Percentiles rank a stretch among this genome's conserved stretches.
phyloP scores from a whole-genome alignment of 176 grass and related monocot genomes.

The Juncus effusus region DNA sequence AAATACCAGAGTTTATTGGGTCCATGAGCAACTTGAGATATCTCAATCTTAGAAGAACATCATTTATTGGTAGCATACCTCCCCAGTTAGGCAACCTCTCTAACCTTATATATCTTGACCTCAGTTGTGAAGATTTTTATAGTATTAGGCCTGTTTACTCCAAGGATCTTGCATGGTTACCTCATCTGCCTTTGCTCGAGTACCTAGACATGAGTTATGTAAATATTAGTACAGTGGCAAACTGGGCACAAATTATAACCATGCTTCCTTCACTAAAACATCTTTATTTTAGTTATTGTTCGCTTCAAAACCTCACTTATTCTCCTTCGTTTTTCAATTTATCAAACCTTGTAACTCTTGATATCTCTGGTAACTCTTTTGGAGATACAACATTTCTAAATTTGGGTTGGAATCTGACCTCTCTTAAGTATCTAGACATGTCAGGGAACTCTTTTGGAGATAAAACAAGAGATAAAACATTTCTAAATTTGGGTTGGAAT shows the following conservation, averaged over 20 bases:
- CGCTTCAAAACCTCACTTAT: not conserved
- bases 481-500: constrained; percentile 22
- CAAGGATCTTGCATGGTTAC: constrained; percentile 14
- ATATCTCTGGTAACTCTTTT: not conserved
- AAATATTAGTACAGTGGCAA: not conserved
- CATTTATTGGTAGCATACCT: constrained; percentile 31
- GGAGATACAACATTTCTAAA: not conserved
- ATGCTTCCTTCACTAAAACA: constrained; percentile 20
- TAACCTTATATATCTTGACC: constrained; percentile 16
- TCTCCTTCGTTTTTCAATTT: constrained; percentile 34
- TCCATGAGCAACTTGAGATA: constrained; percentile 22
- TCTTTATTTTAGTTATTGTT: not conserved
- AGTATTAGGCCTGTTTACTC: too few relatives aligned
- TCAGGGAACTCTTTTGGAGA: not conserved
- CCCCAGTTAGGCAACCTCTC: constrained; percentile 43
- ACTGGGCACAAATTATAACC: not conserved
- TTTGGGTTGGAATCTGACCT: constrained; percentile 25
- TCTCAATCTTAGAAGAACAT: constrained; percentile 19
- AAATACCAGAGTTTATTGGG: constrained; percentile 22
- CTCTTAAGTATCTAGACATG: not conserved
- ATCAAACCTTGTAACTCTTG: constrained; percentile 23
- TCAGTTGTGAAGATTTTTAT: too few relatives aligned
- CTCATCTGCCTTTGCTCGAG: constrained; percentile 2
- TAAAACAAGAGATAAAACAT: not conserved
- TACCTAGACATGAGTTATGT: not conserved